phyloP scores from a whole-genome alignment of 495 filamentous ascomycete species.

The Podospora fimiseda region DNA sequence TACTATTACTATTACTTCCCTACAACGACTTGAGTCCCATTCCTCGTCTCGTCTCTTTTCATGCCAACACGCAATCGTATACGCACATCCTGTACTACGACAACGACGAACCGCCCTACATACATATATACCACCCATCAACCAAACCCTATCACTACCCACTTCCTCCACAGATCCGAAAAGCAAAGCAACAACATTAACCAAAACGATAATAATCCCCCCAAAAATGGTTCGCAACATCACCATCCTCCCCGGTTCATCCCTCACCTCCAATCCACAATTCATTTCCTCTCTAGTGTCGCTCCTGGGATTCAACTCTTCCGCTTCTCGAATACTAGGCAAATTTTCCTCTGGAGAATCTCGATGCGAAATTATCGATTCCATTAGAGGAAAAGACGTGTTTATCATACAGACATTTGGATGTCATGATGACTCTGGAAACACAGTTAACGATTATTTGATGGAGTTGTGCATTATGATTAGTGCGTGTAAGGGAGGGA shows the following conservation, averaged over 20 bases:
- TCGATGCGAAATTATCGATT: conserved; percentile 90
- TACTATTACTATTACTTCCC: too few species aligned
- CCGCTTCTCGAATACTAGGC: conserved; percentile 70
- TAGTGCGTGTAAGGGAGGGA: conserved; percentile 94
- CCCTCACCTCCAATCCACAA: conserved; percentile 79
- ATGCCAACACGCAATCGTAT: too few species aligned
- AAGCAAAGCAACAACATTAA: too few species aligned
- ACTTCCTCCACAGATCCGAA: neutral
- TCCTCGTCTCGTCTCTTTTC: too few species aligned
- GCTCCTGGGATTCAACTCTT: too few species aligned
- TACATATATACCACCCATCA: too few species aligned
- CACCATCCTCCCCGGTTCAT: conserved; percentile 86
- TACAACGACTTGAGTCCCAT: too few species aligned
- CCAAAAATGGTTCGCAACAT: conserved; percentile 80
- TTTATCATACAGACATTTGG: conserved; percentile 81
- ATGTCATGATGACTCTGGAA: neutral
- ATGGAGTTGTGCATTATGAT: conserved; percentile 96
- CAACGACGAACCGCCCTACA: too few species aligned
- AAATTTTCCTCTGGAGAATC: conserved; percentile 95
- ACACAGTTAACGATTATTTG: conserved; percentile 87
- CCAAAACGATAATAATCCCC: neutral
- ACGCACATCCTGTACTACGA: too few species aligned
- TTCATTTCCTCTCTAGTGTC: conserved; percentile 58
- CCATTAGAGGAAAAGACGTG: conserved; percentile 94
- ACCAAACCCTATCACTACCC: neutral